Base-by-base conservation (phyloP, 108 stramenopile species). In the Nitzschia sp. region DNA sequence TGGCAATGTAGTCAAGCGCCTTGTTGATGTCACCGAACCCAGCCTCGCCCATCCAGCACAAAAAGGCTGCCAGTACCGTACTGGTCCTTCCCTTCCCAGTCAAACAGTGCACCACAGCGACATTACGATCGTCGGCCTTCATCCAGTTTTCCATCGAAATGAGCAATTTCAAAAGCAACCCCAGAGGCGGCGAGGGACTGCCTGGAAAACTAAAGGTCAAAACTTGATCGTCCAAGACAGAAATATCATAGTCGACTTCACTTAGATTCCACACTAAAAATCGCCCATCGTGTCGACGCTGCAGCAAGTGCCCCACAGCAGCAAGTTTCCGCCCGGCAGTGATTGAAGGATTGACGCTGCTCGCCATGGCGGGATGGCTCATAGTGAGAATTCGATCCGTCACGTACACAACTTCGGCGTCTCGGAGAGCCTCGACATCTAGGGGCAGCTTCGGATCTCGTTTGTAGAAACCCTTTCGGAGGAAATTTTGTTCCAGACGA, bases 191-290 rank as follows among this genome's bases (percentile, higher is more conserved):
- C 21, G 94, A 89, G 0, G 97, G 98, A 66, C 85, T 86, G 11
- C 97, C 98, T 9, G 96, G 96, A 80, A 98, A 98, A 41, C 82
- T 75, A 78, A 88, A 96, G 26, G 90, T 88, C 63, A 99, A 45
- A 6, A 99, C 97, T 73, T 91, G 87, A 69, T 96, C 84, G 46
- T 96, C 83, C 52, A 98, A 85, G 25, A 89, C 36, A 2, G 74
- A 62, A 19, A 79, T 71, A 63, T 97, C 97, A 72, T 97, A 98
- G 23, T 88, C 82, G 22, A 97, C 94, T 78, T 99, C 98, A 30
- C 84, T 86, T 30, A 99, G 62, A 81, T 99, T 99, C 96, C 95
- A 98, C 22, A 98, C 90, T 89, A 99, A 93, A 77, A 81, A 97
- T 30, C 81, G 58, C 29, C 72, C 74, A 26, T 76, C 82, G 53